These are phyloP conservation scores for Penicillium nordicum DNA, from an alignment of 2,329 filamentous ascomycete species.

Conservation along the genomic window DNA sequence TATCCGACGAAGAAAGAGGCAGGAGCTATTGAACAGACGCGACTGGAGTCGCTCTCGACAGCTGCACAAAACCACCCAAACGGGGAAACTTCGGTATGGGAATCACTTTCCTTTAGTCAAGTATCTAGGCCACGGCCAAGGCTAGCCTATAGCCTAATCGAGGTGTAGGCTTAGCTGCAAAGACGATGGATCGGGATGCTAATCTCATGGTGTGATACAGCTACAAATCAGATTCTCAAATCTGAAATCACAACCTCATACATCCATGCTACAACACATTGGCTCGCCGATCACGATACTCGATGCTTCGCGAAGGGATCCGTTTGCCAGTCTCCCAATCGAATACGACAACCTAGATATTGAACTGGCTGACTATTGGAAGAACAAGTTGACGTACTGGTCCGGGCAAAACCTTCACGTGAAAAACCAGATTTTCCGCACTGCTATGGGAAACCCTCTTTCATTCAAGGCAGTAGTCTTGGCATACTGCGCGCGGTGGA, in stretches of 20 bases:
- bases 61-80: background rate
- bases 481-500: conserved; percentile 39
- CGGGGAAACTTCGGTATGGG: conserved; percentile 22
- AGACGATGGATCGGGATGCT: background rate
- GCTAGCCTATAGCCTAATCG: background rate
- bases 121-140: background rate
- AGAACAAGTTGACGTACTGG: conserved; percentile 39
- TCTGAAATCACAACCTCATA: conserved; percentile 11
- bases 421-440: conserved; percentile 36
- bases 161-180: background rate
- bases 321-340: conserved; percentile 32
- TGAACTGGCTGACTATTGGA: conserved; percentile 37
- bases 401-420: conserved; percentile 40
- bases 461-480: conserved; percentile 39
- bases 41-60: background rate
- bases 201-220: conserved; percentile 7
- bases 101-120: background rate
- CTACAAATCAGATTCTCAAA: conserved; percentile 15
- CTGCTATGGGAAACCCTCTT: conserved; percentile 33
- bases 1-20: conserved; percentile 9
- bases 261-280: conserved; percentile 3
- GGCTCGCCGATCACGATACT: conserved; percentile 27
- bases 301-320: conserved; percentile 32
- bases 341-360: conserved; percentile 26
- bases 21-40: conserved; percentile 3